phyloP scores from a whole-genome alignment of 768 basidiomycete species.

The Steccherinum ochraceum region DNA sequence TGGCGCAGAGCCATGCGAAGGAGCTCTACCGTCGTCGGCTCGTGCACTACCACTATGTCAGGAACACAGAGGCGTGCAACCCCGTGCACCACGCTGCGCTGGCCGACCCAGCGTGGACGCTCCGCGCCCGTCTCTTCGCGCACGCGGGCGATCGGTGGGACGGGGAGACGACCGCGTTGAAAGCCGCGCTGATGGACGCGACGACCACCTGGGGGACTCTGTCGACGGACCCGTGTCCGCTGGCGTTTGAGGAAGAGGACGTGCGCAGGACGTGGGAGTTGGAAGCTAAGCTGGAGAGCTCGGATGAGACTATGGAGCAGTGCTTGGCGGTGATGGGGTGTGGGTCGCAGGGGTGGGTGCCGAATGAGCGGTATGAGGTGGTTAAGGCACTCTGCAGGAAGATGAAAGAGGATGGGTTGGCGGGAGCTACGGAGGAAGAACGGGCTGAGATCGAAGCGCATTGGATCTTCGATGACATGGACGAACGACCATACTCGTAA shows the following conservation, averaged over 20 bases:
- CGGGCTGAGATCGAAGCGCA: constrained; percentile 14
- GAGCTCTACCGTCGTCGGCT: constrained; percentile 18
- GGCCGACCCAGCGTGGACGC: constrained; percentile 9
- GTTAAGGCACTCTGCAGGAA: constrained; percentile 10
- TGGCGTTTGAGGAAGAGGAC: constrained; percentile 19
- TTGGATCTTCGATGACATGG: constrained; percentile 22
- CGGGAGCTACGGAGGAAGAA: constrained; percentile 8
- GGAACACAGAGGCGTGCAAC: constrained; percentile 17
- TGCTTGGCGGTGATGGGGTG: constrained; percentile 9
- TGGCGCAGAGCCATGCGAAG: constrained; percentile 10
- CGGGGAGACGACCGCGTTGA: constrained; percentile 18
- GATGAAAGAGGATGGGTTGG: constrained; percentile 15
- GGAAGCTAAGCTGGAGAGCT: constrained; percentile 8
- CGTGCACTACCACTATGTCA: constrained; percentile 21
- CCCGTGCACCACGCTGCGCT: constrained; percentile 13
- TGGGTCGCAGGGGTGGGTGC: constrained; percentile 16
- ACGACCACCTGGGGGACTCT: constrained; percentile 15
- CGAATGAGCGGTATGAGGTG: constrained; percentile 16
- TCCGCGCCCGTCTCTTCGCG: constrained; percentile 16
- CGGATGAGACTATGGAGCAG: constrained; percentile 9
- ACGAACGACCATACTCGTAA: constrained; percentile 17
- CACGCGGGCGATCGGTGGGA: constrained; percentile 19
- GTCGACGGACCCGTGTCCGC: constrained; percentile 17
- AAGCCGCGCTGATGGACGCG: constrained; percentile 17
- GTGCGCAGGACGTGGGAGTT: constrained; percentile 14